Evolutionary conservation across 208 protist genomes (phyloP).

Genomic region (Trypanosoma boissoni): DNA sequence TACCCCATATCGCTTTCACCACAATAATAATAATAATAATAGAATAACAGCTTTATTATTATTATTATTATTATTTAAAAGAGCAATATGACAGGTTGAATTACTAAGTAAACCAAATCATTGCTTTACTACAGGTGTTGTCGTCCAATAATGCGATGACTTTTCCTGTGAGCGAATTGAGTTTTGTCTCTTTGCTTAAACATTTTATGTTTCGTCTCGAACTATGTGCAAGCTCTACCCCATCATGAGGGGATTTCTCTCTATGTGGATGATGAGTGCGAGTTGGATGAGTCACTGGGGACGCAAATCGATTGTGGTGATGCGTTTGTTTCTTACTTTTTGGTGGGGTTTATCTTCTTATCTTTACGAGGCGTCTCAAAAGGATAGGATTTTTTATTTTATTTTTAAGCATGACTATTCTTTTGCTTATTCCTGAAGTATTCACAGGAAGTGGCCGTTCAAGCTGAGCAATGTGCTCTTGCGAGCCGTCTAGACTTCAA

Average conservation of each 20-base stretch:
- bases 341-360: constrained; percentile 45
- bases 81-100: no score
- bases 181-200: neutral
- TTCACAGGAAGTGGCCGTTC: constrained; percentile 46
- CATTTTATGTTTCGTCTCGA: constrained; percentile 12
- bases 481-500: constrained; percentile 45
- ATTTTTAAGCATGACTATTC: constrained; percentile 40
- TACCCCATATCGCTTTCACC: no score
- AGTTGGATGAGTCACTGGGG: constrained; percentile 30
- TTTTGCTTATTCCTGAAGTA: constrained; percentile 67
- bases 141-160: neutral
- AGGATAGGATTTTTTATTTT: constrained; percentile 43
- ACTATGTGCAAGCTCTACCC: constrained; percentile 48
- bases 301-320: constrained; percentile 34
- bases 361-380: constrained; percentile 51
- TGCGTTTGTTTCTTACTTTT: constrained; percentile 48
- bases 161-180: neutral
- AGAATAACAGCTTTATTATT: no score
- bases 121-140: no score
- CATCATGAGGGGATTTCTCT: constrained; percentile 68
- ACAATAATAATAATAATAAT: no score
- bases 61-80: no score
- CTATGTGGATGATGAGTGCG: constrained; percentile 52
- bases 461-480: constrained; percentile 39
- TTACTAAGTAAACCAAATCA: no score